Evolutionary conservation across 2,329 filamentous ascomycete species (phyloP).

Genomic region (Elsinoe batatas): DNA sequence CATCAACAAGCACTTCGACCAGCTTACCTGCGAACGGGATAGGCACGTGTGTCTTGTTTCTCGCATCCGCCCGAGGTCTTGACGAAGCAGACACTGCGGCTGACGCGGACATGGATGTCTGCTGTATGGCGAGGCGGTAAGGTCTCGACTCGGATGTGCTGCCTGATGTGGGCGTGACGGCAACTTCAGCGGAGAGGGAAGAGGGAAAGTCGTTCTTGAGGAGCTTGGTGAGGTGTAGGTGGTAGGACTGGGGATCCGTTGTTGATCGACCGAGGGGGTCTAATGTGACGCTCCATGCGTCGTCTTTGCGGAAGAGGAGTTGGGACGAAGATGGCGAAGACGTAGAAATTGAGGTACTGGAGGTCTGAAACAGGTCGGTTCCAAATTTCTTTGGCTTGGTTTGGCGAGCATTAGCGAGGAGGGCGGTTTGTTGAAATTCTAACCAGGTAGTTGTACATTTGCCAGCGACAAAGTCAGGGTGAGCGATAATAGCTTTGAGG

Average conservation of each 20-base stretch:
- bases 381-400: not conserved
- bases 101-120: conserved; percentile 35
- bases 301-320: conserved; percentile 46
- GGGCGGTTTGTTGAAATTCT: conserved; percentile 36
- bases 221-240: conserved; percentile 45
- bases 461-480: conserved; percentile 40
- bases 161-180: conserved; percentile 34
- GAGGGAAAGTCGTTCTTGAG: conserved; percentile 52
- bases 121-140: conserved; percentile 35
- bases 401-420: conserved; percentile 23
- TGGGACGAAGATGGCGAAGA: conserved; percentile 3
- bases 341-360: not conserved
- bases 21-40: conserved; percentile 51
- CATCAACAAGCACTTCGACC: conserved; percentile 48
- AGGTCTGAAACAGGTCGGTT: not conserved
- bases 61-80: conserved; percentile 42
- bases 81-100: conserved; percentile 29
- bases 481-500: conserved; percentile 44
- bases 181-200: conserved; percentile 44
- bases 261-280: conserved; percentile 22
- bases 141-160: conserved; percentile 24
- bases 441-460: conserved; percentile 50
- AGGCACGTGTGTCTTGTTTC: conserved; percentile 43
- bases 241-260: conserved; percentile 28
- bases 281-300: conserved; percentile 48